Base-by-base conservation (phyloP, 2,329 filamentous ascomycete species). In the Penicillium sp. region DNA sequence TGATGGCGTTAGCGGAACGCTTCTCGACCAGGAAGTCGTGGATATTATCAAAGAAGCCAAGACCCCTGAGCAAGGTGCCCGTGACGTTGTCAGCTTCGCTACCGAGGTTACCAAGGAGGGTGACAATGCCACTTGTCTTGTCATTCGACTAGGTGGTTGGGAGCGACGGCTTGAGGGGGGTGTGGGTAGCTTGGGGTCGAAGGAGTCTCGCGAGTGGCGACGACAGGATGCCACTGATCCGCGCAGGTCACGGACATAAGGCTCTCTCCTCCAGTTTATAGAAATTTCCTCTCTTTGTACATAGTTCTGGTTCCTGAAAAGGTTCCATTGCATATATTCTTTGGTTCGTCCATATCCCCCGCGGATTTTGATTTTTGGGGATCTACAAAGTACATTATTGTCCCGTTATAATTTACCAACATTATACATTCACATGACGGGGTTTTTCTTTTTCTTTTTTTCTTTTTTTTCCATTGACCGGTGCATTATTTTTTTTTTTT, bases 1-100 rank as follows among this genome's bases (percentile, higher is more conserved):
- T 2, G 94, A 99, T 72, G 94, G 94, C 25, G 86, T 99, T 9
- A 93, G 88, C 20, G 93, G 90, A 6, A 89, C 89, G 15, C 79
- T 97, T 22, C 85, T 83, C 53, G 94, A 99, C 69, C 93, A 97
- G 76, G 94, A 99, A 76, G 91, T 97, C 58, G 92, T 97, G 27
- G 94, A 99, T 70, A 86, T 97, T 29, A 82, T 97, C 67, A 97
- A 97, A 74, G 94, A 99, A 75, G 90, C 92, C 5, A 87, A 82
- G 68, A 97, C 93, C 0, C 94, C 94, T 0, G 93, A 96, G 64
- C 85, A 96, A 70, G 94, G 87, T 3, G 86, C 91, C 1, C 82
- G 82, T 55, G 85, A 88, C 58, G 84, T 99, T 7, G 90, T 96
- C 26, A 85, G 85, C 53, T 97, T 94, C 73, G 92, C 93, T 0